These are phyloP conservation scores for Cladosporium oxysporum DNA, from an alignment of 2,329 filamentous ascomycete species.

Conservation along the genomic window DNA sequence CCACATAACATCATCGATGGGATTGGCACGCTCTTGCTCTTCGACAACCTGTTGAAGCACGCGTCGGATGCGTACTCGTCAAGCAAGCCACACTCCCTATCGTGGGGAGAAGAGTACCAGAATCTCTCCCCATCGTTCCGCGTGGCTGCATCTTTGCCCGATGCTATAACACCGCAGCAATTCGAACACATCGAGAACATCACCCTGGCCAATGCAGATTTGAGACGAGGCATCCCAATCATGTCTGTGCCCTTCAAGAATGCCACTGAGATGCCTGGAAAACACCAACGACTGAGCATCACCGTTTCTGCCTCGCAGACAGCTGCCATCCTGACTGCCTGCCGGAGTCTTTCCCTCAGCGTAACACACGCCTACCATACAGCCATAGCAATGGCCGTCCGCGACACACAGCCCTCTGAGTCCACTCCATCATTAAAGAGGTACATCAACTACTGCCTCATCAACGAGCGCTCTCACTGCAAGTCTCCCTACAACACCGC, in stretches of 20 bases:
- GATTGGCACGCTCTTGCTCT: conserved; percentile 12
- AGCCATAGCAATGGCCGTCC: conserved; percentile 15
- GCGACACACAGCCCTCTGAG: conserved; percentile 1
- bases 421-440: not conserved
- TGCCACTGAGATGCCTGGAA: not conserved
- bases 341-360: conserved; percentile 11
- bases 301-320: conserved; percentile 2
- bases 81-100: not conserved
- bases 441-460: conserved; percentile 18
- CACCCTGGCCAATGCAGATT: conserved; percentile 1
- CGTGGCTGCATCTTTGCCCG: not conserved
- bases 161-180: conserved; percentile 1
- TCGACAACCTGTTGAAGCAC: conserved; percentile 14
- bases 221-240: not conserved
- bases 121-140: conserved; percentile 13
- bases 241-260: not conserved
- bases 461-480: conserved; percentile 16
- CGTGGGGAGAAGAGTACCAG: not conserved
- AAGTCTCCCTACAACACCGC: conserved; percentile 9
- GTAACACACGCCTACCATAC: conserved; percentile 17
- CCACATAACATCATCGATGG: conserved; percentile 17
- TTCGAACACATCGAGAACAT: conserved; percentile 13
- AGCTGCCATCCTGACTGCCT: conserved; percentile 1
- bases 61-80: not conserved
- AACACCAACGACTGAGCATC: conserved; percentile 11